phyloP scores from a whole-genome alignment of 202 grass and related monocot species.

The Cymbopogon flexuosus region DNA sequence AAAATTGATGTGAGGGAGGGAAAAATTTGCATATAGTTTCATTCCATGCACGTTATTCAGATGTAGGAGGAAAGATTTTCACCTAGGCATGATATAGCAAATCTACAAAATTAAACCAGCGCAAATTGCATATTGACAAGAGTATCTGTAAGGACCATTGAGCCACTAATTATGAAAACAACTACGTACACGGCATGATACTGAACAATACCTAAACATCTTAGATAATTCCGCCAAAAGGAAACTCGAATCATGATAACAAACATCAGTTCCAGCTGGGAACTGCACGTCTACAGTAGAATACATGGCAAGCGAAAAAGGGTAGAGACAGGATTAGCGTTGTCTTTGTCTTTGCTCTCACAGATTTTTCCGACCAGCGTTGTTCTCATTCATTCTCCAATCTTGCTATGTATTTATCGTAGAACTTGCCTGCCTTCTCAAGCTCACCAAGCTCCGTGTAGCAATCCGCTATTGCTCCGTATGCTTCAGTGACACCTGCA shows the following conservation, averaged over 20 bases:
- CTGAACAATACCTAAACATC: background rate
- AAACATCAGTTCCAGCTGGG: background rate
- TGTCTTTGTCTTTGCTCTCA: constrained; percentile 4
- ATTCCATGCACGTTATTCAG: background rate
- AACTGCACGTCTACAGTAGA: constrained; percentile 17
- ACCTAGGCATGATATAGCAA: background rate
- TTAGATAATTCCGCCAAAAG: background rate
- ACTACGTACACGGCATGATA: background rate
- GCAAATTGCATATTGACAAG: background rate
- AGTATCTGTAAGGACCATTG: background rate
- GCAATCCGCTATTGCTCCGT: constrained; percentile 93
- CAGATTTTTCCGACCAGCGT: background rate
- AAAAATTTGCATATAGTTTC: background rate
- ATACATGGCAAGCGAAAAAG: background rate
- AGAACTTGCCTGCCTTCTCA: constrained; percentile 89
- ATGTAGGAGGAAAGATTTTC: background rate
- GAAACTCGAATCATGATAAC: constrained; percentile 5
- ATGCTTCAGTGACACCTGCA: constrained; percentile 82
- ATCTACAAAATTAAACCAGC: background rate
- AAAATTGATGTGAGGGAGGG: background rate
- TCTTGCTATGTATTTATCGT: constrained; percentile 83
- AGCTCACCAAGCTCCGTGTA: constrained; percentile 92
- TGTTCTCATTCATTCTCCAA: constrained; percentile 67
- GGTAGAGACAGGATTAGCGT: background rate
- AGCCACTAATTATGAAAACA: background rate